phyloP scores from a whole-genome alignment of 2,329 filamentous ascomycete genomes.

The Nannizziopsis barbatae region DNA sequence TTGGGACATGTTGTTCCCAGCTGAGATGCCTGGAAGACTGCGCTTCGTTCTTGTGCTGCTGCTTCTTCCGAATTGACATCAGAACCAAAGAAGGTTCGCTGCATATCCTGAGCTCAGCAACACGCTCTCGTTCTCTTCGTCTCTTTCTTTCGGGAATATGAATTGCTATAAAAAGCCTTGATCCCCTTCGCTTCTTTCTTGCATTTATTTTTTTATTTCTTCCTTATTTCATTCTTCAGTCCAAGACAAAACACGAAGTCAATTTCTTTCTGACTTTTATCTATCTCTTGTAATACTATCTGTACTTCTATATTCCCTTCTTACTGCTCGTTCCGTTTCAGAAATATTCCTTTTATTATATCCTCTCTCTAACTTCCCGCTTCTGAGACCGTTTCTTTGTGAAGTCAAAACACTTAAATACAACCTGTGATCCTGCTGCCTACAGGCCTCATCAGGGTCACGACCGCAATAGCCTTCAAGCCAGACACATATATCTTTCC shows the following conservation, averaged over 20 bases:
- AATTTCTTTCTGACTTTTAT: constrained; percentile 1
- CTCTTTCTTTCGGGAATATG: too few species aligned
- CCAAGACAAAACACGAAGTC: background rate
- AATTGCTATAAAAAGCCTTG: too few species aligned
- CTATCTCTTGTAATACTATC: constrained; percentile 9
- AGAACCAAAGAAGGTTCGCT: too few species aligned
- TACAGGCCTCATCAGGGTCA: background rate
- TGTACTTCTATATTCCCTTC: constrained; percentile 2
- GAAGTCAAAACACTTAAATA: background rate
- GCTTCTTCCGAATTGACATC: too few species aligned
- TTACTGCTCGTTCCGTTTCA: background rate
- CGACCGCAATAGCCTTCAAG: background rate
- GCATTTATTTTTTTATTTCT: background rate
- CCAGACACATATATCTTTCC: background rate
- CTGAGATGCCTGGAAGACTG: too few species aligned
- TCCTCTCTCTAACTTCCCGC: background rate
- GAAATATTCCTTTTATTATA: background rate
- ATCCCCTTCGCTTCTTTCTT: too few species aligned
- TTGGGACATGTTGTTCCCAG: too few species aligned
- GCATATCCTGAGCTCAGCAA: too few species aligned
- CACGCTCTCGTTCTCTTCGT: too few species aligned
- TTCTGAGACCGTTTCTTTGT: background rate
- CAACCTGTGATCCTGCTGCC: background rate
- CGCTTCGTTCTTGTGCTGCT: too few species aligned
- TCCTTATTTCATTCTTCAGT: constrained; percentile 4